Percentiles rank a stretch among this genome's conserved stretches.
These are phyloP conservation scores for Cryphonectria japonica DNA, from an alignment of 2,329 filamentous ascomycete species.

Conservation along the genomic window DNA sequence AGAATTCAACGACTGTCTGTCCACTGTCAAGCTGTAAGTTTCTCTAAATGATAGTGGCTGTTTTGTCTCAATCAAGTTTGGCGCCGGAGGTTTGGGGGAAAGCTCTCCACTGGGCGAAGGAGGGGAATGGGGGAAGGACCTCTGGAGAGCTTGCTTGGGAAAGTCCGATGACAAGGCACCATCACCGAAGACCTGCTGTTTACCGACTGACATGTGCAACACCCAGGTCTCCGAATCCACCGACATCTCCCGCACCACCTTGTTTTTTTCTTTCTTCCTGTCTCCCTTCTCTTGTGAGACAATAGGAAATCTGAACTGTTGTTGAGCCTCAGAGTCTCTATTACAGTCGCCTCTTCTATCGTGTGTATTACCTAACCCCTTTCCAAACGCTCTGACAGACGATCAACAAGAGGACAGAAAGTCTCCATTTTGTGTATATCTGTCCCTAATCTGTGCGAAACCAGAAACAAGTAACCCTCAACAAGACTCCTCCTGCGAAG, in stretches of 20 bases:
- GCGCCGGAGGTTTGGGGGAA: slow-evolving; percentile 16
- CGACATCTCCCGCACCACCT: slow-evolving; percentile 4
- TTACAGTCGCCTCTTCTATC: not conserved
- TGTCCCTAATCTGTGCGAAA: not conserved
- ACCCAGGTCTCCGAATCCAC: slow-evolving; percentile 12
- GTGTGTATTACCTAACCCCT: not conserved
- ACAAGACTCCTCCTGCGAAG: slow-evolving; percentile 60
- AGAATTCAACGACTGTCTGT: not conserved
- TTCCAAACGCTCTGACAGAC: not conserved
- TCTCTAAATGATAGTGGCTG: too few species aligned
- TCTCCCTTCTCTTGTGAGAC: not conserved
- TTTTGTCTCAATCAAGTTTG: not conserved
- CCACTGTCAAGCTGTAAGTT: not conserved
- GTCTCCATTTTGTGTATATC: not conserved
- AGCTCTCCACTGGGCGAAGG: slow-evolving; percentile 1
- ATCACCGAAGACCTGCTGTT: slow-evolving; percentile 18
- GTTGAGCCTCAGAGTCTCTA: not conserved
- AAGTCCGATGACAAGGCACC: slow-evolving; percentile 20
- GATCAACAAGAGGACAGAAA: not conserved
- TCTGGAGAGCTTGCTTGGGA: slow-evolving; percentile 18
- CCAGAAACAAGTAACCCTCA: slow-evolving; percentile 25
- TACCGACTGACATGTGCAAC: slow-evolving; percentile 24
- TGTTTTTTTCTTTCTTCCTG: too few species aligned
- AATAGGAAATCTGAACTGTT: not conserved
- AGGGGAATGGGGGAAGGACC: not conserved